Evolutionary conservation across 192 early-diverging fungal genomes (phyloP), one percentile per base, ranked within the genome.

Genomic region (Coemansia sp.): DNA sequence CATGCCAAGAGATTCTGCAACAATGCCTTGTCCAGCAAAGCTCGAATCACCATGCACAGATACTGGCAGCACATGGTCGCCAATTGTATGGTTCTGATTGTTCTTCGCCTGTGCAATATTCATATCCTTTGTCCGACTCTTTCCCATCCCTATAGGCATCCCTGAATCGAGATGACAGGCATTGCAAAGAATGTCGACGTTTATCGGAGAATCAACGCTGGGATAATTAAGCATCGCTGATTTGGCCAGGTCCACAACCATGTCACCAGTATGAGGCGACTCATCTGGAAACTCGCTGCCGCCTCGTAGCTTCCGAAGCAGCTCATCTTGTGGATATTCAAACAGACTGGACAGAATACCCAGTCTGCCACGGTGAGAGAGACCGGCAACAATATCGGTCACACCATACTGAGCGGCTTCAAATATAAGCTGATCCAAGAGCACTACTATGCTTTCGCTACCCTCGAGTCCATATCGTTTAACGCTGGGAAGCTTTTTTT

Each of bases 391-490:
- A 43, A 87, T 82, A 54, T 96, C 90, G 4, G 74, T 70, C 5
- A 95, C 73, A 22, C 91, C 92, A 35, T 85, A 88, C 82, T 67
- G 25, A 49, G 57, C 52, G 6, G 67, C 66, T 9, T 87, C 81
- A 54, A 85, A 79, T 71, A 96, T 93, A 17, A 96, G 62, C 60
- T 87, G 83, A 63, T 98, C 92, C 35, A 98, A 70, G 19, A 90
- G 88, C 29, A 89, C 87, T 87, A 94, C 93, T 90, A 98, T 95
- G 66, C 88, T 90, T 73, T 98, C 96, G 58, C 91, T 93, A 25
- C 96, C 96, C 74, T 98, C 96, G 15, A 98, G 70, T 11, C 96
- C 96, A 69, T 98, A 98, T n/a, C 96, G 87, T 79, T 96, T 96
- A 52, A 96, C 88, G 55, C 93, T 89, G 47, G 92, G 91, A 69